Evolutionary conservation across 2,329 filamentous ascomycete species (phyloP).

Genomic region (Aspergillus ustus): DNA sequence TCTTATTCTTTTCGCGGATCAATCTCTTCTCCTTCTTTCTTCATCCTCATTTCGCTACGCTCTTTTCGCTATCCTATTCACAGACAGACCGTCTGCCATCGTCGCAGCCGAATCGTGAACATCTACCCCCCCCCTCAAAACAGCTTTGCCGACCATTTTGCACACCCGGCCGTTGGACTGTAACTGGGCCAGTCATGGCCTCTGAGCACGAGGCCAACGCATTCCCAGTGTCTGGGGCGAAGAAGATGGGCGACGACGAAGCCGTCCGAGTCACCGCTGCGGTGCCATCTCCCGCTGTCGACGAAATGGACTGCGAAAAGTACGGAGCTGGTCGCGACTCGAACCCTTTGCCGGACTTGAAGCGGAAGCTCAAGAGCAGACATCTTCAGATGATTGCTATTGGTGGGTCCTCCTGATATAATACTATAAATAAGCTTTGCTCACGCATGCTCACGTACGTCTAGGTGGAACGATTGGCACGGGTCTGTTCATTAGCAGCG

Average conservation of each 20-base stretch:
- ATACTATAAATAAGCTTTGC: no score
- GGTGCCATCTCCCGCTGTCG: constrained; percentile 18
- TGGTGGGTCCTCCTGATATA: no score
- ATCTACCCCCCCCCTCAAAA: no score
- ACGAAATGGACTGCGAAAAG: constrained; percentile 45
- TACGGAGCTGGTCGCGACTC: constrained; percentile 52
- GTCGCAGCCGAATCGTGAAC: no score
- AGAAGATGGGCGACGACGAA: constrained; percentile 31
- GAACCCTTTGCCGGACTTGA: constrained; percentile 66
- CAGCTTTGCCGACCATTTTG: no score
- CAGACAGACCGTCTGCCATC: no score
- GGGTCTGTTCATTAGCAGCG: constrained; percentile 72
- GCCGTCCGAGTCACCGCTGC: constrained; percentile 29
- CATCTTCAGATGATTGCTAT: constrained; percentile 99
- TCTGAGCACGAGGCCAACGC: constrained; percentile 24
- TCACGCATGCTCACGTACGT: no score
- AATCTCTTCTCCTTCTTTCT: constrained; percentile 10
- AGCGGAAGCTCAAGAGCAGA: constrained; percentile 78
- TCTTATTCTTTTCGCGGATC: constrained; percentile 3
- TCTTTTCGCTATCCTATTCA: no score
- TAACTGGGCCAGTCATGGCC: constrained; percentile 30
- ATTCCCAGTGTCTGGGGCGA: constrained; percentile 27
- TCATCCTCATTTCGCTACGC: no score
- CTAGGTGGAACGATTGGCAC: constrained; percentile 70
- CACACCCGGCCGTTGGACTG: constrained; percentile 10